Evolutionary conservation across 495 filamentous ascomycete genomes (phyloP).

Genomic region (Lasiosphaeria ovina): DNA sequence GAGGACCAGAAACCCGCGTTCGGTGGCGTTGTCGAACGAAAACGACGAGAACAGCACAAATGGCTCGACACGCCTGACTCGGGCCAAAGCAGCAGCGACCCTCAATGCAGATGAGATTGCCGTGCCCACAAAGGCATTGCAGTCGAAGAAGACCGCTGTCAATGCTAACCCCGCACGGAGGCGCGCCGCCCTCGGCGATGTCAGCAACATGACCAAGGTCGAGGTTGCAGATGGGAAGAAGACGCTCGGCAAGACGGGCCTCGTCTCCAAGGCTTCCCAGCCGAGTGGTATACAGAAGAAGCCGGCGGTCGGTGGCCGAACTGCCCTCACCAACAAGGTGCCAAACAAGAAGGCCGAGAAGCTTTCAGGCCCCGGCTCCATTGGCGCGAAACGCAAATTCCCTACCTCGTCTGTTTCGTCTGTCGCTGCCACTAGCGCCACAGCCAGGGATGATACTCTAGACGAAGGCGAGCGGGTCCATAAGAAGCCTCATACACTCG

Average conservation of each 20-base stretch:
- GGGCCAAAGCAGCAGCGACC: slow-evolving; percentile 86
- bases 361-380: slow-evolving; percentile 68
- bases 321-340: slow-evolving; percentile 62
- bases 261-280: slow-evolving; percentile 75
- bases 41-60: slow-evolving; percentile 80
- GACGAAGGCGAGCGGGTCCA: slow-evolving; percentile 55
- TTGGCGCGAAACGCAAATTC: slow-evolving; percentile 63
- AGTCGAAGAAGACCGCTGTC: slow-evolving; percentile 63
- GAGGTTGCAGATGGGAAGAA: slow-evolving; percentile 75
- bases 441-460: slow-evolving; percentile 57
- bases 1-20: slow-evolving; percentile 45
- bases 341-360: slow-evolving; percentile 71
- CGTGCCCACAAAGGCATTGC: slow-evolving; percentile 63
- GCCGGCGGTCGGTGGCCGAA: slow-evolving; percentile 54
- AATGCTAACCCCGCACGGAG: slow-evolving; percentile 54
- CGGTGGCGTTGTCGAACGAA: slow-evolving; percentile 66
- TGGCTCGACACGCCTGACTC: slow-evolving; percentile 74
- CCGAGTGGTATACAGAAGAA: slow-evolving; percentile 79
- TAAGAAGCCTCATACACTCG: slow-evolving; percentile 46
- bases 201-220: slow-evolving; percentile 88
- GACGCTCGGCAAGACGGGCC: slow-evolving; percentile 55
- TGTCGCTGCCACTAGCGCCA: slow-evolving; percentile 10
- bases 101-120: slow-evolving; percentile 56
- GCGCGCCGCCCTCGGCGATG: slow-evolving; percentile 82
- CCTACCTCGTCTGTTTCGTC: slow-evolving; percentile 27